Evolutionary conservation across 768 basidiomycete species (phyloP), one percentile per base, ranked within the genome.

Genomic region (Exidia glandulosa): DNA sequence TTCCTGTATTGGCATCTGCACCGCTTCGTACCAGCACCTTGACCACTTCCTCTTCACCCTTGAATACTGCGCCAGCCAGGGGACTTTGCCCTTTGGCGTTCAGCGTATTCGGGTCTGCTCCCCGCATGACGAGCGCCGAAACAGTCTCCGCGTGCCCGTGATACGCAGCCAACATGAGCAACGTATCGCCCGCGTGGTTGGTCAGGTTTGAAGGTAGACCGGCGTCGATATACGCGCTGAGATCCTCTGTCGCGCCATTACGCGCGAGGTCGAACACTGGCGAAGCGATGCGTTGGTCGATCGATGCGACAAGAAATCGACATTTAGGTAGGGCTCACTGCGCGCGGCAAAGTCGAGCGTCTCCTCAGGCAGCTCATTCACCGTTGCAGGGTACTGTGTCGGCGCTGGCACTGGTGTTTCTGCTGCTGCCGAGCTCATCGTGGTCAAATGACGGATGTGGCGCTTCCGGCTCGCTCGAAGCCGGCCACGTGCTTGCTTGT

Each of bases 131-230:
- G 30, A 91, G 77, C 14, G 76, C 77, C 52, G 73, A 73, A 1
- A 80, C 73, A 23, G 87, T 79, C 2, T 76, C 72, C 0, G 73
- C 69, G 64, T 89, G 85, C 1, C 88, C 88, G 25, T 81, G 73
- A 66, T 90, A 90, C 2, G 88, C 80, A 2, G 85, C 83, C 57
- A 89, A 79, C 87, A 90, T 90, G 58, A 90, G 73, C 5, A 91
- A 74, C 3, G 87, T 87, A 68, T 90, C 90, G 25, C 89, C 88
- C 85, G 66, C 30, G 34, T 33, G 36, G 12, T 90, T 90, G 16
- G 86, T 85, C 57, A 91, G 77, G 68, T 91, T 86, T 2, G 77
- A 69, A 1, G 88, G 87, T 16, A 90, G 72, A 2, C 89, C 88
- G 1, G 81, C 81, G 61, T 86, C 81, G 57, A 90, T 67, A 27